phyloP scores from a whole-genome alignment of 2,329 filamentous ascomycete genomes.

The Xenosphaeropsis pyriputrescens region DNA sequence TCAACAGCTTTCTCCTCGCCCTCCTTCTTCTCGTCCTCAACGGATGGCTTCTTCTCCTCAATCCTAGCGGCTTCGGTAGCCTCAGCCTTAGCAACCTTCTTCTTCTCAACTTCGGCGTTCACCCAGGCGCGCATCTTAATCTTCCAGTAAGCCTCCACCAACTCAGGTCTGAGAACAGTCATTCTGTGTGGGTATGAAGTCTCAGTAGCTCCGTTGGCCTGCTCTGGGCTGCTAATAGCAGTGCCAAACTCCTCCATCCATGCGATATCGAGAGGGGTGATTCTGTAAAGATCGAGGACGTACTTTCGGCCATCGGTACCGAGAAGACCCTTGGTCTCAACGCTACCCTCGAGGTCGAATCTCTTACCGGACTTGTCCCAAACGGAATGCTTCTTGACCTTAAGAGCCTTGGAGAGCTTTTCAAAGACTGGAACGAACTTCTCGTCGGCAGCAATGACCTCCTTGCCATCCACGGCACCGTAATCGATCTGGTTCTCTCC shows the following conservation, averaged over 20 bases:
- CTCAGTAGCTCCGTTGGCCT: conserved; percentile 15
- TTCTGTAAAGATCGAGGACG: conserved; percentile 88
- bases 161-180: conserved; percentile 81
- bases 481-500: conserved; percentile 99
- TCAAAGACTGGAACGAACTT: conserved; percentile 73
- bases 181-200: conserved; percentile 76
- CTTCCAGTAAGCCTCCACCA: conserved; percentile 76
- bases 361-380: conserved; percentile 94
- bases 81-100: conserved; percentile 27
- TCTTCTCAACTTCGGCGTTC: conserved; percentile 58
- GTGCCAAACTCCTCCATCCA: conserved; percentile 72
- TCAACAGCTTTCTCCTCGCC: conserved; percentile 20
- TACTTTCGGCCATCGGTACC: conserved; percentile 96
- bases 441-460: conserved; percentile 82
- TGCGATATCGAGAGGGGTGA: conserved; percentile 77
- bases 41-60: conserved; percentile 18
- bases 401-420: conserved; percentile 79
- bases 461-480: conserved; percentile 92
- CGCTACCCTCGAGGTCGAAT: conserved; percentile 85
- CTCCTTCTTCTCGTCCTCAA: conserved; percentile 20
- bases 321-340: conserved; percentile 95
- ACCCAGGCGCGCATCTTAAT: conserved; percentile 83
- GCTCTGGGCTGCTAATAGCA: conserved; percentile 19
- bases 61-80: conserved; percentile 18
- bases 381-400: conserved; percentile 86